Conservation (phyloP, 352 stramenopile genomes). For the Globisporangium polare region DNA sequence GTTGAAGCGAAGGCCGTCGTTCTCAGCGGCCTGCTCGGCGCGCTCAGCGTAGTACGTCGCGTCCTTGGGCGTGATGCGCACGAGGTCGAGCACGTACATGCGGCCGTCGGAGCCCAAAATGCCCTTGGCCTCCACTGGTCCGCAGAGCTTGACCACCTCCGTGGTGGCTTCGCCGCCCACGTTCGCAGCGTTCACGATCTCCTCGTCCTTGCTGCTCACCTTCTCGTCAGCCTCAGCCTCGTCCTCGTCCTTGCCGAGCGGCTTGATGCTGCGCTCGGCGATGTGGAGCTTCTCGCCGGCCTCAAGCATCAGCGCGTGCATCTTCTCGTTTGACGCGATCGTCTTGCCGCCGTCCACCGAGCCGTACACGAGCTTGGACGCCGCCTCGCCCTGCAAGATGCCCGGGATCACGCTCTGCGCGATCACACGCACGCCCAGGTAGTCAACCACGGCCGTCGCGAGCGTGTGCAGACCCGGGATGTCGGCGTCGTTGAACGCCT, state of each 20-base stretch:
- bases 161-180: conserved; percentile 52
- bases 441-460: conserved; percentile 94
- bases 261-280: conserved; percentile 79
- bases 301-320: conserved; percentile 89
- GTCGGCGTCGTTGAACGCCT: conserved; percentile 91
- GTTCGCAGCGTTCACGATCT: conserved; percentile 19
- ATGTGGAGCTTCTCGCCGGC: conserved; percentile 86
- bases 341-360: conserved; percentile 91
- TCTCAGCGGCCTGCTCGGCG: conserved; percentile 27
- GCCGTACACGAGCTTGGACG: conserved; percentile 94
- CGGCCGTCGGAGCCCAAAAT: conserved; percentile 94
- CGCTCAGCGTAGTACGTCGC: conserved; percentile 87
- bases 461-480: conserved; percentile 91
- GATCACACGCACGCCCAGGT: conserved; percentile 92
- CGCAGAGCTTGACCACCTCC: conserved; percentile 74
- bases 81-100: conserved; percentile 94
- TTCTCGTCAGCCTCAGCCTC: conserved; percentile 25
- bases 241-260: conserved; percentile 55
- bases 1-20: conserved; percentile 55
- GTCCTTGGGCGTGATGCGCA: conserved; percentile 93
- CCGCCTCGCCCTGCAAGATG: conserved; percentile 94
- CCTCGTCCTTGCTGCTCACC: conserved; percentile 14
- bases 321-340: conserved; percentile 88
- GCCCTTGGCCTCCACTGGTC: conserved; percentile 94
- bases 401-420: conserved; percentile 95